Percentiles rank a stretch among this genome's conserved stretches.
Evolutionary conservation across 805 yeast genomes (phyloP).

Genomic region (Suhomyces pyralidae): DNA sequence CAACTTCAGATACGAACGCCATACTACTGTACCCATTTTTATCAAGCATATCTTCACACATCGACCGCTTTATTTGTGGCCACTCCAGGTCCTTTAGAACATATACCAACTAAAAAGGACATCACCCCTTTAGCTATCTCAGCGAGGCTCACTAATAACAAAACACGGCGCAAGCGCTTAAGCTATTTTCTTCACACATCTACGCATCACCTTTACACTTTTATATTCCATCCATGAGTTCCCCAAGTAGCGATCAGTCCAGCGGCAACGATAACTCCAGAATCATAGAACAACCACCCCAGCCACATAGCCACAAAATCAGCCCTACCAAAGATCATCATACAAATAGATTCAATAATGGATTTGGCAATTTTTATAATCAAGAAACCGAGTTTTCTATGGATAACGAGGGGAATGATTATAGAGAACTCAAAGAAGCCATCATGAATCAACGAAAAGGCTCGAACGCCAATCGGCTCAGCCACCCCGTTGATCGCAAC

Average conservation of each 20-base stretch:
- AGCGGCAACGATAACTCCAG: conserved; percentile 1
- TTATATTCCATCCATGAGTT: conserved; percentile 13
- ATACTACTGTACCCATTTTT: background rate
- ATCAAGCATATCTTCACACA: background rate
- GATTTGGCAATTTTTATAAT: background rate
- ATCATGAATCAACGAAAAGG: conserved; percentile 27
- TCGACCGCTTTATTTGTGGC: background rate
- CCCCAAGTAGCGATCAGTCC: conserved; percentile 18
- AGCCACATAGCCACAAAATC: background rate
- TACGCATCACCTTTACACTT: background rate
- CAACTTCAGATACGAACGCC: background rate
- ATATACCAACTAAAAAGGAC: background rate
- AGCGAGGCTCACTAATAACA: background rate
- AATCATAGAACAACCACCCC: background rate
- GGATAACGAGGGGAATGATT: conserved; percentile 36
- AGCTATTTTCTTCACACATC: background rate
- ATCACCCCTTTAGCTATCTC: background rate
- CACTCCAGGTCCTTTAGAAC: background rate
- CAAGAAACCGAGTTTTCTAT: conserved; percentile 22
- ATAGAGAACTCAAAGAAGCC: conserved; percentile 32
- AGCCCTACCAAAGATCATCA: background rate
- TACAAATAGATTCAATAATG: background rate
- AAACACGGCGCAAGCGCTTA: conserved; percentile 1
- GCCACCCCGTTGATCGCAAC: conserved; percentile 15
- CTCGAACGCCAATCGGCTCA: conserved; percentile 8